phyloP scores from a whole-genome alignment of 1,139 yeast species.

The Geotrichum bryndzae region DNA sequence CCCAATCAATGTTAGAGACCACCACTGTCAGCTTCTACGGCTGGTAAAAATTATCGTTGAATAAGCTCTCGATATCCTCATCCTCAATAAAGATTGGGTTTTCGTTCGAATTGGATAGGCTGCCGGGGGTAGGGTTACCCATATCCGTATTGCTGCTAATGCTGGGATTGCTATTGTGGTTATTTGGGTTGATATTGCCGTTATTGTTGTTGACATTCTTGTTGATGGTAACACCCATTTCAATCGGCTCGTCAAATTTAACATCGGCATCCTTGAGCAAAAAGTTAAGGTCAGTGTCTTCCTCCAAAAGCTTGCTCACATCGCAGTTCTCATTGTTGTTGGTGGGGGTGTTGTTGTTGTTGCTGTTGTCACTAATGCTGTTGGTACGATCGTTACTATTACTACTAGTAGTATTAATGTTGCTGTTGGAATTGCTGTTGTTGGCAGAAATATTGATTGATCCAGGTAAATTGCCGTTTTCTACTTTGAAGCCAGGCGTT shows the following conservation, averaged over 20 bases:
- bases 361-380: neutral
- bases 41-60: neutral
- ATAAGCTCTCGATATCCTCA: neutral
- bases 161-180: neutral
- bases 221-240: neutral
- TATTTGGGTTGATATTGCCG: neutral
- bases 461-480: neutral
- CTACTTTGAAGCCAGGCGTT: neutral
- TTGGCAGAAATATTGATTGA: neutral
- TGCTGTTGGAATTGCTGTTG: neutral
- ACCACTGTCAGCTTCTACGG: constrained; percentile 6
- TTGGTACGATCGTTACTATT: neutral
- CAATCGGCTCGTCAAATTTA: neutral
- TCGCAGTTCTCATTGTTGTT: neutral
- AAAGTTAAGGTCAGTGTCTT: neutral
- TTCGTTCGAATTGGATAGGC: neutral
- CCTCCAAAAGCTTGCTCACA: neutral
- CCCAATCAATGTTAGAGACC: too few relatives aligned
- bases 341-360: neutral
- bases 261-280: neutral
- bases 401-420: neutral
- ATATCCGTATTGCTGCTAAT: neutral
- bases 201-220: neutral
- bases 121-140: neutral
- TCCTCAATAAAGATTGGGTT: neutral